A percentile compares a stretch with the other conserved stretches of the same genome.
phyloP scores from a whole-genome alignment of 176 grass and related monocot genomes.

The Juncus inflexus region DNA sequence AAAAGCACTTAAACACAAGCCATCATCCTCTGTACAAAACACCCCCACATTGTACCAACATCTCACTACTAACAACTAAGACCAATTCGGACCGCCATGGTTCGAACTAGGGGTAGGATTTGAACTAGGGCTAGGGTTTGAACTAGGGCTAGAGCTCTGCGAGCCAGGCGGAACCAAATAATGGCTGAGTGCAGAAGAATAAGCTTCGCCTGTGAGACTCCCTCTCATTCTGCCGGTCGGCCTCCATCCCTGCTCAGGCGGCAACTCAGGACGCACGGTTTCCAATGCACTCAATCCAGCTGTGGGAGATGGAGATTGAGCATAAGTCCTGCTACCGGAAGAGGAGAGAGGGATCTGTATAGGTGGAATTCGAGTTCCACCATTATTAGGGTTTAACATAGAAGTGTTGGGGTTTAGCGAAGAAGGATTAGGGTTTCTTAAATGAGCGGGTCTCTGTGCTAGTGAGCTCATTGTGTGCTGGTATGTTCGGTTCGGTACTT shows the following conservation, averaged over 20 bases:
- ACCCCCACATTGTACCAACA: no score
- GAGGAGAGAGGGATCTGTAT: not conserved
- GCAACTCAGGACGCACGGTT: constrained; percentile 27
- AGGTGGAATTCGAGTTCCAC: not conserved
- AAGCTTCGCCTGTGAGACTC: constrained; percentile 76
- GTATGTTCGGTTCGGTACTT: constrained; percentile 17
- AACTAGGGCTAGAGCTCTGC: constrained; percentile 2
- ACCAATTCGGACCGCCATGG: no score
- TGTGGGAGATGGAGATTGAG: constrained; percentile 8
- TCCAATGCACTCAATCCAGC: constrained; percentile 9
- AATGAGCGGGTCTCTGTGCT: not conserved
- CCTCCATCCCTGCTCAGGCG: constrained; percentile 58
- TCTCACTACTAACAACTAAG: no score
- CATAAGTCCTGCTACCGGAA: not conserved
- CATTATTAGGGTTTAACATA: no score
- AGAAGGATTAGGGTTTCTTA: not conserved
- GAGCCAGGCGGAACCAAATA: constrained; percentile 31
- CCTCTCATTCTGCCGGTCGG: constrained; percentile 79
- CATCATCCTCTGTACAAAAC: no score
- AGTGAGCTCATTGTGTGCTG: not conserved
- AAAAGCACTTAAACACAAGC: no score
- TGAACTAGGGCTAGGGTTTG: constrained; percentile 2
- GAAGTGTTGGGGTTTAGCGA: no score
- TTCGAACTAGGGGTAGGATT: no score
- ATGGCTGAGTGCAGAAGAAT: constrained; percentile 48